Base-by-base conservation (phyloP, 139 green algal genomes). In the Ettlia oleoabundans region DNA sequence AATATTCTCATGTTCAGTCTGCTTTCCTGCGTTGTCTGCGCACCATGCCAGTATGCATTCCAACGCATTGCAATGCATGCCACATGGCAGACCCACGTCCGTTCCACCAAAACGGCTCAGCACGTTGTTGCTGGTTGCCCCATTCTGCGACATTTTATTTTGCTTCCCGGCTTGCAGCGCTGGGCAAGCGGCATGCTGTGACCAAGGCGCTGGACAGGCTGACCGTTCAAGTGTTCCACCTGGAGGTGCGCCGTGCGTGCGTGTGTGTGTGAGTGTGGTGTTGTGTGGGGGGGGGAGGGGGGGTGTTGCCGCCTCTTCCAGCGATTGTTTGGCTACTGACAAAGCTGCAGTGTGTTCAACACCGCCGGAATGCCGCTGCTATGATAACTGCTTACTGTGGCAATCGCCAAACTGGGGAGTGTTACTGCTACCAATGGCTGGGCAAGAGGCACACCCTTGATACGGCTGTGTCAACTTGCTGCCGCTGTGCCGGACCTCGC, bases 141-240 rank as follows among this genome's bases (percentile, higher is more conserved):
- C 22, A 22, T 22, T 22, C 38, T 6, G 2, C 38, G 38, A 37
- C n/a, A 10, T 24, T 38, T 7, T 2, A 28, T n/a, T 8, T 32
- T 5, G 2, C 67, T 40, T 40, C 15, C 13, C 15, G 21, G 78
- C 69, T 32, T 74, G 66, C 42, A 68, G 52, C 81, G 22, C 28
- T 69, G 24, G 28, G 28, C 70, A 61, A 66, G 64, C 32, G 61
- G 37, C 78, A 92, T 42, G 76, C 86, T 2, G 47, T 91, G 42
- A 72, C 70, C 63, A 74, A 79, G 24, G 84, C 85, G 13, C 71
- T 94, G 63, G 90, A 93, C 84, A 73, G 88, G 10, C 28, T 94
- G 24, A 90, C 88, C 2, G 89, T 94, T 38, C 90, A 94, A 86
- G 82, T 94, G 37, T 88, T 94, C 85, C 92, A 92, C 75, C 65